phyloP scores from a whole-genome alignment of 805 yeast species.

The Starmerella powellii region DNA sequence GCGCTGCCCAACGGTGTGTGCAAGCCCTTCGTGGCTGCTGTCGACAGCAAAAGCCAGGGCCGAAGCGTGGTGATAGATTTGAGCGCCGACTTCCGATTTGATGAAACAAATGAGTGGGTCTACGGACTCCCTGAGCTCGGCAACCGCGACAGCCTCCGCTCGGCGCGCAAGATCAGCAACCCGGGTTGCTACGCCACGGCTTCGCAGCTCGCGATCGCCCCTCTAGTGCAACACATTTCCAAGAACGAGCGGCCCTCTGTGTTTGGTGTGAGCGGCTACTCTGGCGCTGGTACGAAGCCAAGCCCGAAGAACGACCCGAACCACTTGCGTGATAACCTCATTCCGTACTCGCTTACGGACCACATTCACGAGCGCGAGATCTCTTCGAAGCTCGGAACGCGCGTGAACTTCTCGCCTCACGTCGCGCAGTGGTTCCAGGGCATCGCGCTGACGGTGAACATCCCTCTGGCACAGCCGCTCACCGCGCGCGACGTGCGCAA shows the following conservation, averaged over 20 bases:
- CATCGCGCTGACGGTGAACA: constrained; percentile 78
- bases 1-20: constrained; percentile 98
- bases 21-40: constrained; percentile 37
- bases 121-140: constrained; percentile 93
- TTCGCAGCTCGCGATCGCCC: constrained; percentile 85
- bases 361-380: constrained; percentile 95
- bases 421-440: constrained; percentile 99
- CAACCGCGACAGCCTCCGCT: constrained; percentile 50
- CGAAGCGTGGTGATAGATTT: constrained; percentile 76
- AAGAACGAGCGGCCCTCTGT: constrained; percentile 60
- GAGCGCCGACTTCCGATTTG: constrained; percentile 94
- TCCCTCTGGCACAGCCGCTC: constrained; percentile 58
- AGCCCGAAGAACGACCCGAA: constrained; percentile 84
- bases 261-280: constrained; percentile 95
- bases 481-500: constrained; percentile 74
- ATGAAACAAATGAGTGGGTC: constrained; percentile 73
- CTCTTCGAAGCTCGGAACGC: constrained; percentile 60
- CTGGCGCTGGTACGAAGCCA: constrained; percentile 99
- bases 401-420: constrained; percentile 88
- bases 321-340: constrained; percentile 64
- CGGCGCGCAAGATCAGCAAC: constrained; percentile 75
- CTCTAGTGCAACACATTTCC: constrained; percentile 45
- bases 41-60: constrained; percentile 34
- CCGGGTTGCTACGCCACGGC: constrained; percentile 99
- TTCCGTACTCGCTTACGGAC: constrained; percentile 91